Conservation (phyloP, 257 asterid species). For the Haberlea rhodopensis region DNA sequence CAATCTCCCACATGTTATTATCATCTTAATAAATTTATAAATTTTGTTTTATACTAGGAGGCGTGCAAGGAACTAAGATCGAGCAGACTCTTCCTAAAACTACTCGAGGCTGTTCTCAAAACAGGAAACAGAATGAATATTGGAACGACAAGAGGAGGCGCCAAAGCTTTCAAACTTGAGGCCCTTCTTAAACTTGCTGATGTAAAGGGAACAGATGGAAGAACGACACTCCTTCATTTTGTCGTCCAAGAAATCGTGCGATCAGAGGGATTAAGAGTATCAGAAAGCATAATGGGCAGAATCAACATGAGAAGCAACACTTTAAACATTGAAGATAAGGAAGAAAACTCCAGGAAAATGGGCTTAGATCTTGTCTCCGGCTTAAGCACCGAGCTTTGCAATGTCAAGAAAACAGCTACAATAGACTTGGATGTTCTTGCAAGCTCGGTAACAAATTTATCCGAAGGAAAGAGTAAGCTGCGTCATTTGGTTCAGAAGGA, state of each 20-base stretch:
- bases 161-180: slow-evolving; percentile 89
- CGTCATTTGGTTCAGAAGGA: slow-evolving; percentile 39
- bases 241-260: slow-evolving; percentile 87
- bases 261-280: slow-evolving; percentile 78
- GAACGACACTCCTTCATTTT: slow-evolving; percentile 89
- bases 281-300: slow-evolving; percentile 94
- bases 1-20: background rate
- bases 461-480: slow-evolving; percentile 46
- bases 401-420: slow-evolving; percentile 88
- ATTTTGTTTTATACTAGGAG: slow-evolving; percentile 43
- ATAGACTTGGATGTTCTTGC: slow-evolving; percentile 83
- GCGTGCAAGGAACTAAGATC: slow-evolving; percentile 93
- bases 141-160: slow-evolving; percentile 94
- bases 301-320: slow-evolving; percentile 49
- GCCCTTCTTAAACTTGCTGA: slow-evolving; percentile 90
- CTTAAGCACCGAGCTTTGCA: slow-evolving; percentile 70
- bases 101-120: slow-evolving; percentile 89
- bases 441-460: slow-evolving; percentile 62
- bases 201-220: slow-evolving; percentile 90
- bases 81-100: slow-evolving; percentile 82
- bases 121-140: slow-evolving; percentile 95
- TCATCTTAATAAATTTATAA: background rate
- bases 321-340: slow-evolving; percentile 47
- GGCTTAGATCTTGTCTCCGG: slow-evolving; percentile 89
- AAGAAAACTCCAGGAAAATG: slow-evolving; percentile 70